Evolutionary conservation across 2,329 filamentous ascomycete genomes (phyloP), one percentile per base, ranked within the genome.

Genomic region (Arachnomyces sp.): DNA sequence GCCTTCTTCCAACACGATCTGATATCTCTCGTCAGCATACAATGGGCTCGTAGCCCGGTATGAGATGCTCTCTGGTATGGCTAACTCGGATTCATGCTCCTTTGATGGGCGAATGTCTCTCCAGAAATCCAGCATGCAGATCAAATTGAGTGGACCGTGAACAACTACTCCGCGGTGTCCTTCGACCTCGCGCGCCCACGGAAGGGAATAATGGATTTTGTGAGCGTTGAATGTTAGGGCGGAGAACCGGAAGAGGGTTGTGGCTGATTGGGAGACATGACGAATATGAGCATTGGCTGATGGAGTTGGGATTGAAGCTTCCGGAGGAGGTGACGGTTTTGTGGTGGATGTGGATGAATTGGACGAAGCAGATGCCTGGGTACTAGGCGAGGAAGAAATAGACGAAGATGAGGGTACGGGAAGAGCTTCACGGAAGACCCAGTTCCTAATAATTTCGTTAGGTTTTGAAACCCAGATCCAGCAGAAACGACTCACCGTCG

Each of bases 1-100:
- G 14, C 56, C 61, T 40, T 62, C 54, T 36, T 63, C 57, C 44
- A 73, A 52, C 13, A 67, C 50, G 46, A 71, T 59, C 34, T 60
- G 54, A 53, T 73, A 73, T 41, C 58, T 55, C 44, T 74, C 70
- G 9, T 65, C 65, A 1, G 62, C 69, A 60, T 73, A 74, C 14
- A 74, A 45, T 3, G 71, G 69, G 43, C 60, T 67, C 11, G 70
- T 73, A 15, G 70, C 71, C 9, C 71, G 56, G 48, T 74, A 74
- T 2, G 50, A 54, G 34, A 74, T 67, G 31, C 57, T 65, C 45
- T 60, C 54, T 1, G 70, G 70, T 2, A 67, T 46, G 2, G 57
- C 37, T 18, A 56, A 38, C 7, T 49, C 51, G 4, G 48, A 39
- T 6, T 44, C 47, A 2, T 44, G 45, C 17, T 36, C 44, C 3